Evolutionary conservation across 331 rosid species (phyloP), one percentile per base, ranked within the genome.

Genomic region (Malus hybrid): DNA sequence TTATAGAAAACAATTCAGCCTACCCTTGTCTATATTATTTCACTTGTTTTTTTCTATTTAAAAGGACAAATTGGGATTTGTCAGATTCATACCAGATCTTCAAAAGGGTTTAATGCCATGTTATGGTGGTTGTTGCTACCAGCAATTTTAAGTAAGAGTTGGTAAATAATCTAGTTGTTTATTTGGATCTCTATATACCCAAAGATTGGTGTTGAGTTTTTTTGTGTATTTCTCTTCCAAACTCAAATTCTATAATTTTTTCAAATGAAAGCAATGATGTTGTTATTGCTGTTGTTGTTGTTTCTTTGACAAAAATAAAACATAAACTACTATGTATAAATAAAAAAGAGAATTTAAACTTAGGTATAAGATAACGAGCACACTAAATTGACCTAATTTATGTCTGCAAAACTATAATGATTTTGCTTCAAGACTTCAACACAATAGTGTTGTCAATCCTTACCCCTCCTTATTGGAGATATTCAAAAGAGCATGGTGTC

Each of bases 41-140:
- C 58, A 15, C 58, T 32, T 63, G 48, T 20, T 16, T 8, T 8
- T 52, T 53, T 53, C 22, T 53, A 20, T 64, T 24, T 24, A 26
- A 15, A 61, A 36, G 74, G 53, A 69, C 72, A 74, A 63, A 63
- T 53, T 74, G 73, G 77, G 70, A 18, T 52, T 63, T 20, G 77
- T 74, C 75, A 78, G 71, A 71, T 29, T 24, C 77, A 29, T 53
- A 29, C 50, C 58, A 78, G 32, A 66, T 62, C 64, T 75, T 72
- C 62, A 77, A 68, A 63, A 7, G 68, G 26, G 36, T 29, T 50
- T 7, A 7, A 4, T 52, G 44, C 64, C 6, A 11, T 30, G 70
- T 29, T 22, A 33, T 63, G 77, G 72, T 18, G 75, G 58, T 53
- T 19, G 73, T 72, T 72, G 71, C 39, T 53, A 66, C 75, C 46